Conservation (phyloP, 2,329 filamentous ascomycete species). For the Alternaria tenuissima region DNA sequence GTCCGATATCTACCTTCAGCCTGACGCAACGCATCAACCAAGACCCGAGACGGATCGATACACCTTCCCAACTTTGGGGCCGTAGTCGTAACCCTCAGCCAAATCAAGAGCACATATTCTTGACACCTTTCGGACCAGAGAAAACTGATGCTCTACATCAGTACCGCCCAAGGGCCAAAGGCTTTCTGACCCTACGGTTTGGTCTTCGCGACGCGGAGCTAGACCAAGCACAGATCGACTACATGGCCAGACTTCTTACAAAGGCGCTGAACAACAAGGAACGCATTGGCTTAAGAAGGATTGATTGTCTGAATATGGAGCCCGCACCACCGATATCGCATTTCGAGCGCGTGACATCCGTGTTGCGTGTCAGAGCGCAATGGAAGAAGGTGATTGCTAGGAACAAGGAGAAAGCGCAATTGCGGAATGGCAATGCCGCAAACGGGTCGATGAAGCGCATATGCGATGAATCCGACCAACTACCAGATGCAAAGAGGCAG, state of each 20-base stretch:
- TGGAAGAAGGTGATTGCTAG: slow-evolving; percentile 41
- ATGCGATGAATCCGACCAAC: slow-evolving; percentile 22
- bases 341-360: slow-evolving; percentile 40
- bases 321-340: slow-evolving; percentile 32
- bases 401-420: slow-evolving; percentile 26
- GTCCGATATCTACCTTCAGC: slow-evolving; percentile 41
- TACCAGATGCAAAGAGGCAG: slow-evolving; percentile 30
- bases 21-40: slow-evolving; percentile 39
- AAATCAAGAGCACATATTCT: slow-evolving; percentile 42
- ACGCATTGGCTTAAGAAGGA: slow-evolving; percentile 35
- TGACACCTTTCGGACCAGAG: slow-evolving; percentile 36
- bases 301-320: slow-evolving; percentile 45
- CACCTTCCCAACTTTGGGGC: slow-evolving; percentile 40
- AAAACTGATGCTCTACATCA: slow-evolving; percentile 10
- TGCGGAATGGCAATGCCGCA: background rate
- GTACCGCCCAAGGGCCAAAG: slow-evolving; percentile 24
- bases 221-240: slow-evolving; percentile 43
- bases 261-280: slow-evolving; percentile 40
- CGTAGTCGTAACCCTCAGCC: slow-evolving; percentile 24
- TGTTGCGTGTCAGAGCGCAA: slow-evolving; percentile 34
- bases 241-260: slow-evolving; percentile 34
- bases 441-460: slow-evolving; percentile 28
- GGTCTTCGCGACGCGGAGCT: slow-evolving; percentile 37
- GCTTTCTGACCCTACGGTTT: slow-evolving; percentile 45
- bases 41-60: slow-evolving; percentile 35